Percentiles rank a stretch among this genome's conserved stretches.
These are phyloP conservation scores for Fusarium camptoceras DNA, from an alignment of 2,329 filamentous ascomycete species.

Conservation along the genomic window DNA sequence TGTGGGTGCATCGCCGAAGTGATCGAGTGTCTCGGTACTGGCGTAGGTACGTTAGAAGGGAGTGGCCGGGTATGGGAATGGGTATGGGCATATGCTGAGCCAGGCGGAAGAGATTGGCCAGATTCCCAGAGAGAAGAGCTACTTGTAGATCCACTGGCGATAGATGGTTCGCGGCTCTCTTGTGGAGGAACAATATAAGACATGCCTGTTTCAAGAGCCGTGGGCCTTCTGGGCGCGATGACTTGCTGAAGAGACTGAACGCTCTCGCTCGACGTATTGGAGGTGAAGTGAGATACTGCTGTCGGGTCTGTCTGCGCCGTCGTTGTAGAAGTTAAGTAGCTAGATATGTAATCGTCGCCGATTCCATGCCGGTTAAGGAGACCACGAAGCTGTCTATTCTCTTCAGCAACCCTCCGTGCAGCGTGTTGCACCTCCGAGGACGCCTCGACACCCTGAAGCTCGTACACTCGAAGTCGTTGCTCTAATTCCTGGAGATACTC, in stretches of 20 bases:
- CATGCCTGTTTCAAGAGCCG: conserved; percentile 45
- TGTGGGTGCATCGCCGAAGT: conserved; percentile 41
- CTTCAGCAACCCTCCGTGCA: conserved; percentile 74
- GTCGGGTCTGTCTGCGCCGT: conserved; percentile 35
- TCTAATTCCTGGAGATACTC: conserved; percentile 80
- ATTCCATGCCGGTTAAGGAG: conserved; percentile 70
- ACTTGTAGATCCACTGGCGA: conserved; percentile 49
- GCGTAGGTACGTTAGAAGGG: conserved; percentile 38
- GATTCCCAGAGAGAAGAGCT: conserved; percentile 52
- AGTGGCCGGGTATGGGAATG: conserved; percentile 40
- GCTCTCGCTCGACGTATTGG: conserved; percentile 42
- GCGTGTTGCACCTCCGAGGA: conserved; percentile 78
- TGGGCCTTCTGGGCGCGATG: conserved; percentile 52
- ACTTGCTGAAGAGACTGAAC: conserved; percentile 54
- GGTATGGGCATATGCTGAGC: conserved; percentile 35
- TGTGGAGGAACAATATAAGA: conserved; percentile 49
- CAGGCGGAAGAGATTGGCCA: conserved; percentile 42
- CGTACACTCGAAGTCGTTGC: conserved; percentile 68
- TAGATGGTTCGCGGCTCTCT: conserved; percentile 51
- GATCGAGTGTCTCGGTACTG: conserved; percentile 40
- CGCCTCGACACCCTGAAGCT: conserved; percentile 74
- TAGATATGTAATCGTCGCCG: conserved; percentile 64
- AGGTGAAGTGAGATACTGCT: conserved; percentile 35
- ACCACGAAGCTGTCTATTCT: conserved; percentile 73
- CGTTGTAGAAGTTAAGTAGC: conserved; percentile 50